phyloP scores from a whole-genome alignment of 495 filamentous ascomycete species.

The Staphylotrichum longicolle region DNA sequence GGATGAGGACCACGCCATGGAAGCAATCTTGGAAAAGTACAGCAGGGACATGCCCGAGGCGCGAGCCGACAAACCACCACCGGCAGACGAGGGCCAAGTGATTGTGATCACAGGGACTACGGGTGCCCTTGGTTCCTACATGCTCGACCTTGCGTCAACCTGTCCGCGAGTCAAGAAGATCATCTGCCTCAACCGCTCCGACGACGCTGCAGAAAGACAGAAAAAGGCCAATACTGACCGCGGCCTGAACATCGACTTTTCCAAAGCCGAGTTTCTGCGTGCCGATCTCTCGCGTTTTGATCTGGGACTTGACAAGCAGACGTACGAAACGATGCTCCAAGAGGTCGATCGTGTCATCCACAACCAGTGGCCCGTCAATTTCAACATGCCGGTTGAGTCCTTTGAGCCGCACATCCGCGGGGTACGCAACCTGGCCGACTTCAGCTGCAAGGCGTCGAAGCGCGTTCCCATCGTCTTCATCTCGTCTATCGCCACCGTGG shows the following conservation, averaged over 20 bases:
- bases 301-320: constrained; percentile 44
- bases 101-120: constrained; percentile 61
- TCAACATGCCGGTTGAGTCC: constrained; percentile 54
- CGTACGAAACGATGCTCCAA: constrained; percentile 40
- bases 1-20: constrained; percentile 35
- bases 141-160: constrained; percentile 46
- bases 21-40: constrained; percentile 41
- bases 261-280: constrained; percentile 50
- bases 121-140: constrained; percentile 57
- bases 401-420: constrained; percentile 57
- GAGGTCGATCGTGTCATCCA: constrained; percentile 55
- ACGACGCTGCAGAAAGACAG: constrained; percentile 41
- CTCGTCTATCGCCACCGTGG: constrained; percentile 51
- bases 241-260: constrained; percentile 37
- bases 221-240: constrained; percentile 31
- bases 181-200: constrained; percentile 55
- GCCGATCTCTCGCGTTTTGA: constrained; percentile 46
- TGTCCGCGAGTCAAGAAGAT: constrained; percentile 47
- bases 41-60: constrained; percentile 33
- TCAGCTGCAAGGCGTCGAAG: constrained; percentile 43
- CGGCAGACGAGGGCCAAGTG: constrained; percentile 39
- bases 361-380: constrained; percentile 64
- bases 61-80: constrained; percentile 31
- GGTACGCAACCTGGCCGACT: constrained; percentile 53
- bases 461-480: constrained; percentile 54